Evolutionary conservation across 345 rosid species (phyloP).

Genomic region (Camelina laxa): DNA sequence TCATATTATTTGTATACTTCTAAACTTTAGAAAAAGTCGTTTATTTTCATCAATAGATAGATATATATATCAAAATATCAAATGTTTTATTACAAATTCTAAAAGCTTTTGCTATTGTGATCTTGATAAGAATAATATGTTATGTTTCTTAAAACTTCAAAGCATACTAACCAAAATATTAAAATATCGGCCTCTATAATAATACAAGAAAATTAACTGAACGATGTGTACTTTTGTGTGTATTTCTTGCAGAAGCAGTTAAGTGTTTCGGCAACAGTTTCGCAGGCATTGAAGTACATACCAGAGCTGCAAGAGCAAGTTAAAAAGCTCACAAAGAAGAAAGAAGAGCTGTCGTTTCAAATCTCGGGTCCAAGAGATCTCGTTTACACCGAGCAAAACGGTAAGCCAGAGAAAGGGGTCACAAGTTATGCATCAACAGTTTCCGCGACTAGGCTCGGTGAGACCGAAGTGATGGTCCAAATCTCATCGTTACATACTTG

Average conservation of each 20-base stretch:
- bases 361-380: slow-evolving; percentile 37
- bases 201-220: background rate
- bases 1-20: background rate
- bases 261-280: slow-evolving; percentile 61
- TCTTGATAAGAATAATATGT: background rate
- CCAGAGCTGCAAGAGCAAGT: slow-evolving; percentile 58
- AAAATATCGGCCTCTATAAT: background rate
- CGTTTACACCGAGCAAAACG: slow-evolving; percentile 15
- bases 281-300: slow-evolving; percentile 54
- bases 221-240: background rate
- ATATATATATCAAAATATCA: background rate
- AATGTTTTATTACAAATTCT: background rate
- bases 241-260: slow-evolving; percentile 51
- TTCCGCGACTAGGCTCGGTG: slow-evolving; percentile 50
- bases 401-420: slow-evolving; percentile 36
- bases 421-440: slow-evolving; percentile 31
- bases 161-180: background rate
- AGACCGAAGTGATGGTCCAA: slow-evolving; percentile 56
- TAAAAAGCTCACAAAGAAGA: slow-evolving; percentile 46
- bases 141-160: background rate
- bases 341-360: slow-evolving; percentile 51
- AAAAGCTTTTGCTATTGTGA: background rate
- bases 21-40: background rate
- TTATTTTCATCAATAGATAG: background rate
- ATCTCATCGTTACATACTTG: slow-evolving; percentile 44